phyloP scores from a whole-genome alignment of 1,284 basidiomycete species.

The Coniferiporia sulphurascens region DNA sequence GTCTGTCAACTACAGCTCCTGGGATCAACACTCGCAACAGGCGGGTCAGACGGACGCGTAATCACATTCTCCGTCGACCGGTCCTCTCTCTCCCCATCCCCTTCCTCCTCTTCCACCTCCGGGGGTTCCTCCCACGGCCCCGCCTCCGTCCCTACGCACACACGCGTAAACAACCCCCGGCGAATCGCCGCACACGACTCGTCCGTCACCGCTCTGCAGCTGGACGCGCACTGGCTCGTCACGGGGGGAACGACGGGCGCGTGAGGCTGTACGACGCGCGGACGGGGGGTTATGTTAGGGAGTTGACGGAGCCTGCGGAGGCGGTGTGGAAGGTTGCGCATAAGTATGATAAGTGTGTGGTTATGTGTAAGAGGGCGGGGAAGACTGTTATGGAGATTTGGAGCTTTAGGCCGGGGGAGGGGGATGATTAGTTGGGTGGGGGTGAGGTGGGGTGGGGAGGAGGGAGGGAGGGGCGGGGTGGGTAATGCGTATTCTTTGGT shows the following conservation, averaged over 20 bases:
- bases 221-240: slow-evolving; percentile 76
- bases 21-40: slow-evolving; percentile 74
- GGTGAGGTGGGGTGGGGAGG: neutral
- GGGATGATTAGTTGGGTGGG: slow-evolving; percentile 13
- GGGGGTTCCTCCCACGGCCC: neutral
- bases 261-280: slow-evolving; percentile 82
- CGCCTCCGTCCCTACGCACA: neutral
- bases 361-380: slow-evolving; percentile 79
- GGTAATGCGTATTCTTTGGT: too few relatives aligned
- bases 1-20: slow-evolving; percentile 91
- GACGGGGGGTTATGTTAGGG: slow-evolving; percentile 70
- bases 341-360: slow-evolving; percentile 72
- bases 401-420: slow-evolving; percentile 52
- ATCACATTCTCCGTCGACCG: slow-evolving; percentile 80
- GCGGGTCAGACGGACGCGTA: slow-evolving; percentile 91
- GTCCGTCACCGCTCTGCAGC: slow-evolving; percentile 86
- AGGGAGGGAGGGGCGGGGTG: too few relatives aligned
- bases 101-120: slow-evolving; percentile 24
- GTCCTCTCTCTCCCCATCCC: slow-evolving; percentile 27
- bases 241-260: slow-evolving; percentile 90
- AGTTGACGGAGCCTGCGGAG: slow-evolving; percentile 72
- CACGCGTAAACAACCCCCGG: slow-evolving; percentile 34
- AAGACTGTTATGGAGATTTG: slow-evolving; percentile 91
- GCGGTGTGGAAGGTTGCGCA: slow-evolving; percentile 88
- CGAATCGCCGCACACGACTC: slow-evolving; percentile 83